Conservation (phyloP, 306 rosid genomes). For the Alnus rubra region DNA sequence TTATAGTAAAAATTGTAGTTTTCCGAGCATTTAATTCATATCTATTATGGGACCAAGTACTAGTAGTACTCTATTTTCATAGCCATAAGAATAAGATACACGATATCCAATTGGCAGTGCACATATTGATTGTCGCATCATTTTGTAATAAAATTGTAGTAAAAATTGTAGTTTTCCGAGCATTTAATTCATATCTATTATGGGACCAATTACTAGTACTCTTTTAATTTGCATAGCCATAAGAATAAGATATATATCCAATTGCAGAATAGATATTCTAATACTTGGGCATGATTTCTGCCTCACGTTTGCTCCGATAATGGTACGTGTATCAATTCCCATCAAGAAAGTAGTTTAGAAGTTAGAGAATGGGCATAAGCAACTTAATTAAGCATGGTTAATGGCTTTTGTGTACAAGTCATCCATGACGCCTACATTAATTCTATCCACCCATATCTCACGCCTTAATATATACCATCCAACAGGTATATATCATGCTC, state of each 20-base stretch:
- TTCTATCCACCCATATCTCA: neutral
- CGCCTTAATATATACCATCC: neutral
- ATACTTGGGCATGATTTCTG: neutral
- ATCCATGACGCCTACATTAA: neutral
- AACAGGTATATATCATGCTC: neutral
- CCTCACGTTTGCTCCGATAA: neutral
- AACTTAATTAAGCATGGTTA: neutral
- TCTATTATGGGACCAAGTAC: no score
- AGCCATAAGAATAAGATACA: neutral
- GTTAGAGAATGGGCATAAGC: neutral
- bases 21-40: no score
- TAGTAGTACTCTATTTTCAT: no score
- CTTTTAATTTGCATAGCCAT: neutral
- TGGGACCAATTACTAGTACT: no score
- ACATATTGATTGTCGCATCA: no score
- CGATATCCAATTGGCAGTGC: neutral
- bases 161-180: no score
- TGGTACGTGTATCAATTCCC: neutral
- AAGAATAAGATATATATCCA: neutral
- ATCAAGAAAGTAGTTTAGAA: neutral
- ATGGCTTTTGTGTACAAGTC: neutral
- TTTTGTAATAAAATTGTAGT: no score
- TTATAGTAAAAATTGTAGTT: no score
- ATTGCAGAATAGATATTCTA: neutral
- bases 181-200: no score